phyloP scores from a whole-genome alignment of 139 green algal genomes.

The Bryopsis sp. region DNA sequence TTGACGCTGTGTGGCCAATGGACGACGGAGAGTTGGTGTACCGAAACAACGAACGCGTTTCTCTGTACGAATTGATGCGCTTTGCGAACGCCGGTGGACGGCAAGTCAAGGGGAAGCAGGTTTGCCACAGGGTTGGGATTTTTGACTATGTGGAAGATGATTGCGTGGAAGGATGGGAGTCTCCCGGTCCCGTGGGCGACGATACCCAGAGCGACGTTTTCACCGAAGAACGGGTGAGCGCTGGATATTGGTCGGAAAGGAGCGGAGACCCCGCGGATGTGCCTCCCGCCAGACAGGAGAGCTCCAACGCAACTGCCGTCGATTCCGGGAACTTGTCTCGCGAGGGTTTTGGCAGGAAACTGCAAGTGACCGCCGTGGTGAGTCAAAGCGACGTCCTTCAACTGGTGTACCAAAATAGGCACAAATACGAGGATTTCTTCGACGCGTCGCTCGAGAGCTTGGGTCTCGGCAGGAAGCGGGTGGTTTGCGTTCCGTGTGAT shows the following conservation, averaged over 20 bases:
- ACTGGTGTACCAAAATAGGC: slow-evolving; percentile 23
- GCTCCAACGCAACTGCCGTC: too few species aligned
- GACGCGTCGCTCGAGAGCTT: slow-evolving; percentile 16
- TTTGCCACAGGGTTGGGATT: slow-evolving; percentile 22
- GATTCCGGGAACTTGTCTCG: too few species aligned
- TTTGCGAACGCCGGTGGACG: slow-evolving; percentile 19
- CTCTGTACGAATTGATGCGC: slow-evolving; percentile 29
- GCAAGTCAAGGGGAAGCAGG: neutral
- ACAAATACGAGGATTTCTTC: slow-evolving; percentile 21
- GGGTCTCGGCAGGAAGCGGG: slow-evolving; percentile 19
- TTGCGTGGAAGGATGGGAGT: neutral
- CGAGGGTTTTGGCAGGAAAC: neutral
- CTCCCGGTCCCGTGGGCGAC: neutral
- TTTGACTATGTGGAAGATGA: slow-evolving; percentile 18
- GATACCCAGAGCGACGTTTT: neutral
- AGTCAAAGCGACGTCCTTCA: slow-evolving; percentile 31
- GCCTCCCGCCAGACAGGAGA: too few species aligned
- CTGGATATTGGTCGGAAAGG: neutral
- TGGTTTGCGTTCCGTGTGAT: slow-evolving; percentile 29
- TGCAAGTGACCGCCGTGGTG: slow-evolving; percentile 26
- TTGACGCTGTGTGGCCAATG: slow-evolving; percentile 11
- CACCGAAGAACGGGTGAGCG: neutral
- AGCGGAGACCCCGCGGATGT: neutral
- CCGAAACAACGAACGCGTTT: slow-evolving; percentile 21
- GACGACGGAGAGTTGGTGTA: slow-evolving; percentile 34